These are phyloP conservation scores for Eragrostis nindensis DNA, from an alignment of 176 grass and related monocot species.

Conservation along the genomic window DNA sequence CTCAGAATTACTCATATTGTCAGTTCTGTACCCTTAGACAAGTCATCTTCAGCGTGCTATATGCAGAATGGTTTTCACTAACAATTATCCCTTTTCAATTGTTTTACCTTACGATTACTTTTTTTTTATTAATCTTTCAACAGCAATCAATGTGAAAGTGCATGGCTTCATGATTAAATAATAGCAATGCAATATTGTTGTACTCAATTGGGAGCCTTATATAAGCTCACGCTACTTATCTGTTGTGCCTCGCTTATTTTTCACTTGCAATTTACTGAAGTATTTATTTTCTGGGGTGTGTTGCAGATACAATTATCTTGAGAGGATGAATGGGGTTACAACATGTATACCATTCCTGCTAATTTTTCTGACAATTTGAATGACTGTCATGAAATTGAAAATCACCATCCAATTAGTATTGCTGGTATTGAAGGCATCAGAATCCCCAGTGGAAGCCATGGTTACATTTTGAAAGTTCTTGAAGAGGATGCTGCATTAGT, in stretches of 20 bases:
- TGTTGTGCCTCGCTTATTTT: constrained; percentile 17
- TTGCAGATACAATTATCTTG: constrained; percentile 82
- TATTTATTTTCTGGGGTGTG: constrained; percentile 18
- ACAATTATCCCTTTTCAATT: neutral
- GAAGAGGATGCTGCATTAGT: constrained; percentile 68
- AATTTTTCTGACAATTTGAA: constrained; percentile 39
- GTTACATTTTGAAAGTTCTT: constrained; percentile 71
- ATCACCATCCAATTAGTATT: constrained; percentile 57
- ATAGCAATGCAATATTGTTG: neutral
- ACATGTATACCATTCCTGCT: constrained; percentile 62
- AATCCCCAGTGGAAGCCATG: constrained; percentile 73
- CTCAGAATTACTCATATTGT: constrained; percentile 6
- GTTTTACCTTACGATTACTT: neutral
- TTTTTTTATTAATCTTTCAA: constrained; percentile 6
- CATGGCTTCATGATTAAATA: neutral
- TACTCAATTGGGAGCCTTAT: constrained; percentile 12
- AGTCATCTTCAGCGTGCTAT: neutral
- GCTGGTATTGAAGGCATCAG: constrained; percentile 67
- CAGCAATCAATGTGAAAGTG: neutral
- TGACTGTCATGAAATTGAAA: constrained; percentile 60
- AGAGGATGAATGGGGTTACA: constrained; percentile 88
- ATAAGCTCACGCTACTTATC: neutral
- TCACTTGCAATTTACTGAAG: neutral
- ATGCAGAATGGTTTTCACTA: constrained; percentile 7
- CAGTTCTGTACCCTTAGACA: too few species aligned